Base-by-base conservation (phyloP, 2,329 filamentous ascomycete species). In the Chrysosporium queenslandicum region DNA sequence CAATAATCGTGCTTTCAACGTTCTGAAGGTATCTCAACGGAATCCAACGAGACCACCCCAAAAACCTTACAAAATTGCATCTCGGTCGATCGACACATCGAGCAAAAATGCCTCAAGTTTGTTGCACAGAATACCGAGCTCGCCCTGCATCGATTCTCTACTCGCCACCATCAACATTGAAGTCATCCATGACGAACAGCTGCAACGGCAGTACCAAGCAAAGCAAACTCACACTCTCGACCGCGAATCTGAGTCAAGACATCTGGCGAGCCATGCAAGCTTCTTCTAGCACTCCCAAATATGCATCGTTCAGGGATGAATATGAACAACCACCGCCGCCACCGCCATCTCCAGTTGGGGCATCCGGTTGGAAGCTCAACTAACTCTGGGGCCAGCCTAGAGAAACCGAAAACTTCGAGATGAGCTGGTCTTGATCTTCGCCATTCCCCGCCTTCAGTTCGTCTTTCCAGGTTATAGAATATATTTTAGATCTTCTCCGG, bases 221-320 rank as follows among this genome's bases (percentile, higher is more conserved):
- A 18, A 47, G 18, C 34, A 52, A 39, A 8, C 30, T 41, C 23
- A 52, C 34, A 16, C 16, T 52, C 7, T 47, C 43, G 32, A 47
- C 61, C 12, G 57, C 62, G 30, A 61, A 60, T 46, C 66, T 66
- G 48, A 65, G 63, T 12, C 63, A 70, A 53, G 65, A 71, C 45
- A 66, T 72, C 58, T 64, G 64, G 54, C 65, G 63, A 50, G 68
- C 68, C 21, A 64, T 71, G 54, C 63, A 69, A 55, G 63, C 66
- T 6, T 65, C 66, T 34, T 63, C 64, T 9, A 58, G 61, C 18
- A 50, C 46, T 14, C 64, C 63, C 23, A 70, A 66, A 50, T 65
- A 64, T 27, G 56, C 60, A 36, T 61, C 62, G 9, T 55, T 62
- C 43, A 58, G 63, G 20, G 60, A 62, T 36, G 58, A 61, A 49